Percentiles rank a stretch among this genome's conserved stretches.
These are phyloP conservation scores for Trichoderma simmonsii DNA, from an alignment of 2,329 filamentous ascomycete genomes.

Conservation along the genomic window DNA sequence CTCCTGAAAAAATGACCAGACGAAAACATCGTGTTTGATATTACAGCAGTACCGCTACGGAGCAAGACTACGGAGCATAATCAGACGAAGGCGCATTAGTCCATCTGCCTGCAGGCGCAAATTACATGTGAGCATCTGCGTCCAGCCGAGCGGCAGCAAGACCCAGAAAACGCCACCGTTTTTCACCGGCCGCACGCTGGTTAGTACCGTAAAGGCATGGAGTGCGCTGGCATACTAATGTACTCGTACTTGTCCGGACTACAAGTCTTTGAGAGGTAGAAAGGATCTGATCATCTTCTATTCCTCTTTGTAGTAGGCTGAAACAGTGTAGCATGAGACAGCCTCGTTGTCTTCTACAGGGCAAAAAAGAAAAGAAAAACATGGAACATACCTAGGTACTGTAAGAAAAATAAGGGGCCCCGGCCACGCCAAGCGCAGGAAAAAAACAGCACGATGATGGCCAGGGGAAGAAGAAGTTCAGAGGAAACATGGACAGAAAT, in stretches of 20 bases:
- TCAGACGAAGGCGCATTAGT: slow-evolving; percentile 3
- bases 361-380: background rate
- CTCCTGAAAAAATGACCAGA: background rate
- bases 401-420: background rate
- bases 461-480: background rate
- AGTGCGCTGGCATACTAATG: background rate
- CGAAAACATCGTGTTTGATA: background rate
- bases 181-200: background rate
- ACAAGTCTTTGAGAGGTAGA: background rate
- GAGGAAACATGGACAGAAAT: background rate
- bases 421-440: background rate
- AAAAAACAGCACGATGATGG: background rate
- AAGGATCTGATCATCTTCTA: background rate
- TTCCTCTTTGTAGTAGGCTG: background rate
- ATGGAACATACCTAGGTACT: too few species aligned
- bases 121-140: slow-evolving; percentile 5
- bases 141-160: slow-evolving; percentile 3
- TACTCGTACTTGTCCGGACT: background rate
- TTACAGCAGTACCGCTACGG: background rate
- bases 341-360: background rate
- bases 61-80: background rate
- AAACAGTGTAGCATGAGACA: background rate
- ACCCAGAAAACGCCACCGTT: background rate
- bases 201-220: background rate
- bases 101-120: background rate